Base-by-base conservation (phyloP, 345 rosid genomes). In the Hibiscus trionum region DNA sequence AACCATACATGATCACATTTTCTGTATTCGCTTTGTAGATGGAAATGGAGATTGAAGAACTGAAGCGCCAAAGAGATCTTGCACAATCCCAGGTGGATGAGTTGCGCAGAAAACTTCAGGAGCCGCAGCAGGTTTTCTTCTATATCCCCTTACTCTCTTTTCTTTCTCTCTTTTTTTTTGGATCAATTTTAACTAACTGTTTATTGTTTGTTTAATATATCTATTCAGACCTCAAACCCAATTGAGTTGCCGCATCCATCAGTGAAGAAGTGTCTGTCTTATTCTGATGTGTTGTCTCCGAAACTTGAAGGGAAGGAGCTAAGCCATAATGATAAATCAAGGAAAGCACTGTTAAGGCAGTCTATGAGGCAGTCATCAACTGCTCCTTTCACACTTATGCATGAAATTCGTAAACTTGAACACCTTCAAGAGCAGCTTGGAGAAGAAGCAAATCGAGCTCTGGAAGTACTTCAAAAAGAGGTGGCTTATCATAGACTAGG, bases 401-500 rank as follows among this genome's bases (percentile, higher is more conserved):
- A 96, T 75, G 99, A 96, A 86, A 96, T 96, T 71, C 98, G 99
- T 14, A 96, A 96, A 77, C 97, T 96, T 60, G 98, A 96, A 82
- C 93, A 96, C 75, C 99, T 96, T 61, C 99, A 93, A 80, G 97
- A 93, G 80, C 96, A 93, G 83, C 90, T 96, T 57, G 91, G 98
- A 55, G 97, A 85, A 55, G 99, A 96, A 84, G 99, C 99, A 71
- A 88, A 91, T 73, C 84, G 89, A 74, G 99, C 99, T 44, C 82
- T 96, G 27, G 97, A 93, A 80, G 99, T 96, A 29, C 84, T 96
- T 29, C 99, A 96, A 74, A 96, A 96, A 81, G 99, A 96, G 80
- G 99, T 93, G 58, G 89, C 99, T 75, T 91, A 94, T 76, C 99
- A 96, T 77, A 88, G 98, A 80, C 83, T 91, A 72, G 99, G 99